Conservation (phyloP, 2,329 filamentous ascomycete genomes). For the Rachicladosporium sp. region DNA sequence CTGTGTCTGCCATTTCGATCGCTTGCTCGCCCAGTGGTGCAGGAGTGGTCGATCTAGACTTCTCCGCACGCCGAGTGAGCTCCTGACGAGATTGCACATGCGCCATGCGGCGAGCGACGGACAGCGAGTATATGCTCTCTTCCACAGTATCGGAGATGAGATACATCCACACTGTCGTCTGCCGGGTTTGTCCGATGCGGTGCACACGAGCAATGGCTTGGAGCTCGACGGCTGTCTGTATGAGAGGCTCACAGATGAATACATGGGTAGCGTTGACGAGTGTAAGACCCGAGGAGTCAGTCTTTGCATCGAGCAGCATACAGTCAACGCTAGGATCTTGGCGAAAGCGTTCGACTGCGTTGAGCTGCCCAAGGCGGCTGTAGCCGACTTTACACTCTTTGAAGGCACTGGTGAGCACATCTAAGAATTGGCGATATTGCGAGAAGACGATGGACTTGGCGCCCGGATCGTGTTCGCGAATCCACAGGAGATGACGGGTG, state of each 20-base stretch:
- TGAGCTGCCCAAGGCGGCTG: constrained; percentile 53
- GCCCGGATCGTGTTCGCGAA: constrained; percentile 70
- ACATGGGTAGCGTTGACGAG: constrained; percentile 89
- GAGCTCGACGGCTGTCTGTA: constrained; percentile 86
- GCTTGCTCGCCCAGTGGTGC: constrained; percentile 35
- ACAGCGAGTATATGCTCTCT: constrained; percentile 80
- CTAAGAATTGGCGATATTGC: constrained; percentile 73
- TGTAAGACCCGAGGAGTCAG: constrained; percentile 79
- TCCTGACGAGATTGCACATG: constrained; percentile 47
- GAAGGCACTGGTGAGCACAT: constrained; percentile 60
- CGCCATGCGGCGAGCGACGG: constrained; percentile 62
- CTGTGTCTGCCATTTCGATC: constrained; percentile 72
- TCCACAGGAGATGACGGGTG: constrained; percentile 67
- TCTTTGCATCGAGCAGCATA: constrained; percentile 79
- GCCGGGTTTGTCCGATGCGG: constrained; percentile 76
- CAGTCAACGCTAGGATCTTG: constrained; percentile 62
- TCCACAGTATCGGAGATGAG: constrained; percentile 85
- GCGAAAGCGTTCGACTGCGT: constrained; percentile 66
- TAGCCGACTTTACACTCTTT: constrained; percentile 58
- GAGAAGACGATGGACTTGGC: constrained; percentile 92
- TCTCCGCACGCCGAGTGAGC: constrained; percentile 3
- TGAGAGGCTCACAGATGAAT: constrained; percentile 83
- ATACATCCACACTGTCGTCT: constrained; percentile 93
- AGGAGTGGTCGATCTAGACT: constrained; percentile 4
- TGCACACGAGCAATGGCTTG: constrained; percentile 93